Conservation (phyloP, 2,329 filamentous ascomycete genomes). For the Scedosporium dehoogii region DNA sequence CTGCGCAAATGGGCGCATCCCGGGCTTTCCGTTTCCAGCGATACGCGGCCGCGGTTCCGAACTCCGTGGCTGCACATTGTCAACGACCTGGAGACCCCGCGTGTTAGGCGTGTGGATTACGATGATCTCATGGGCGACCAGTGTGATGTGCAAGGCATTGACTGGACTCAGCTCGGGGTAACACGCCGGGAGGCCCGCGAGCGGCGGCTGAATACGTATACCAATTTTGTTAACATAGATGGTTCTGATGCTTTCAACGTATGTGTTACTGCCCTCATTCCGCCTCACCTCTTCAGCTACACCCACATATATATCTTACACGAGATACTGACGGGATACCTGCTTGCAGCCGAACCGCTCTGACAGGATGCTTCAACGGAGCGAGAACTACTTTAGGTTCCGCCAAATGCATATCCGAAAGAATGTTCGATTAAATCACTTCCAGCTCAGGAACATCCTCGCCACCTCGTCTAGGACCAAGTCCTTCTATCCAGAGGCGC, state of each 20-base stretch:
- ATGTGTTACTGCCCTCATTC: constrained; percentile 19
- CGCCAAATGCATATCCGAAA: constrained; percentile 43
- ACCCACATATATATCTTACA: too few species aligned
- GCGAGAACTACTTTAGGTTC: constrained; percentile 47
- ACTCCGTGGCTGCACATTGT: constrained; percentile 23
- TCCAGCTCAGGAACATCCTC: constrained; percentile 55
- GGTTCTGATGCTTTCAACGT: constrained; percentile 38
- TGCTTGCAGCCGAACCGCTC: constrained; percentile 6
- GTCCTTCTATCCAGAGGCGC: constrained; percentile 44
- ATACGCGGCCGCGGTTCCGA: constrained; percentile 17
- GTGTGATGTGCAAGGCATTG: constrained; percentile 49
- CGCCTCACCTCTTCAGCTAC: background rate
- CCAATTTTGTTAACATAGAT: constrained; percentile 46
- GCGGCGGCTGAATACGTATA: constrained; percentile 38
- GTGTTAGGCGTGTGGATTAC: constrained; percentile 21
- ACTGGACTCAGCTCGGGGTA: constrained; percentile 45
- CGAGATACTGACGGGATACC: background rate
- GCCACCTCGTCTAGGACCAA: constrained; percentile 45
- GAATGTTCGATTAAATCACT: constrained; percentile 49
- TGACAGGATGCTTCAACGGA: constrained; percentile 20
- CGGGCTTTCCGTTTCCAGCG: constrained; percentile 15
- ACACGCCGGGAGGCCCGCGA: constrained; percentile 37
- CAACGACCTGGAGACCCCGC: constrained; percentile 14
- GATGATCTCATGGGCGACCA: constrained; percentile 42
- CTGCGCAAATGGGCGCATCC: constrained; percentile 37